Percentiles rank a stretch among this genome's conserved stretches.
These are phyloP conservation scores for Lunasporangiospora selenospora DNA, from an alignment of 192 early-diverging fungal species.

Conservation along the genomic window DNA sequence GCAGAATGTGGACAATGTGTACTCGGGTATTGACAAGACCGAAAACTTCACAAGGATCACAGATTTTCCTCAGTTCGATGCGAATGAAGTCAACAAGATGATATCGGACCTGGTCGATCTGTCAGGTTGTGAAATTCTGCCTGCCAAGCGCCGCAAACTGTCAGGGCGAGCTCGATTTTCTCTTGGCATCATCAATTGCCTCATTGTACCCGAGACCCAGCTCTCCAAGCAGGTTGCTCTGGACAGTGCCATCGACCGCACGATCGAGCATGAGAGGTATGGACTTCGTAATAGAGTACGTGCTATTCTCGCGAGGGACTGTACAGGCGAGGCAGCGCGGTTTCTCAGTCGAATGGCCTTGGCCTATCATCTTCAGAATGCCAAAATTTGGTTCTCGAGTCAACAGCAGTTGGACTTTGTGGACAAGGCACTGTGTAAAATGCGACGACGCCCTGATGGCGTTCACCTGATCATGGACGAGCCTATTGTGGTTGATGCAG, in stretches of 20 bases:
- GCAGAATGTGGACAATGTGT: not conserved
- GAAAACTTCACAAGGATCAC: not conserved
- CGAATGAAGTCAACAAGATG: not conserved
- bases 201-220: no score
- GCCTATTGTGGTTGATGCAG: conserved; percentile 25
- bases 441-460: conserved; percentile 14
- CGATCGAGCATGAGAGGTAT: not conserved
- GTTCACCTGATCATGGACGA: conserved; percentile 27
- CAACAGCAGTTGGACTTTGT: conserved; percentile 16
- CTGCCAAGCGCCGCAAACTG: not conserved
- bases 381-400: conserved; percentile 15
- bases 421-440: conserved; percentile 23
- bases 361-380: conserved; percentile 1
- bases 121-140: not conserved
- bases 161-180: conserved; percentile 2
- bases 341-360: not conserved
- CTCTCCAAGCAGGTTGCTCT: not conserved
- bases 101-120: not conserved
- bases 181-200: not conserved
- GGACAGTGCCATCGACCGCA: not conserved
- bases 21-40: not conserved
- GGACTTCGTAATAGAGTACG: not conserved
- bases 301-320: not conserved
- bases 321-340: not conserved
- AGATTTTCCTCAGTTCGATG: not conserved